Base-by-base conservation (phyloP, 176 grass and related monocot genomes). In the Zizania latifolia region DNA sequence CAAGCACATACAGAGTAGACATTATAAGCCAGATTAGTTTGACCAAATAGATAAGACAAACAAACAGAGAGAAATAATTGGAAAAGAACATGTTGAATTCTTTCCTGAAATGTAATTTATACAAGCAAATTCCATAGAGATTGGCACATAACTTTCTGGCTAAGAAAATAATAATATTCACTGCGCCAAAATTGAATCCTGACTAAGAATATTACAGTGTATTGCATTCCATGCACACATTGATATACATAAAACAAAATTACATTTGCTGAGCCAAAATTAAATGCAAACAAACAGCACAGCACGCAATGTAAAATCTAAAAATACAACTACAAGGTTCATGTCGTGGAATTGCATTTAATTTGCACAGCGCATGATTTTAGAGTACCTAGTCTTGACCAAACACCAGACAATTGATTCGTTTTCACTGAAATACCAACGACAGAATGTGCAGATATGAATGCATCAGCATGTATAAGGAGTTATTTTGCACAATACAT, bases 1-100 rank as follows among this genome's bases (percentile, higher is more conserved):
- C 73, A 58, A 17, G 39, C 69, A 81, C 32, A 77, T 56, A 24
- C 34, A 85, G 39, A 74, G 36, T 7, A 80, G 69, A 76, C 9
- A 80, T 67, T 21, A 72, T 10, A 81, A 71, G 48, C 3, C 55
- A 74, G 36, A 59, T 89, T 46, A 86, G 83, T 36, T 82, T 60
- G 54, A 51, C 50, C 32, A 17, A 59, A 59, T 74, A 51, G 11
- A 84, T 5, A 61, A 58, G 2, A 39, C 10, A 62, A 62, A 34
- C 64, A 31, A 54, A 72, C 3, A 55, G 13, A 26, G 35, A 33
- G 5, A 46, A 59, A 45, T 8, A 23, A 24, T 45, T 13, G 29
- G n/a, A 70, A 7, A 4, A 35, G 45, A 74, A 40, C 8, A 36
- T 36, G 66, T 21, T 38, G 51, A 23, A 36, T 36, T 28, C n/a